A percentile compares a stretch with the other conserved stretches of the same genome.
Conservation (phyloP, 78 protist genomes). For the Emiliania huxleyi region DNA sequence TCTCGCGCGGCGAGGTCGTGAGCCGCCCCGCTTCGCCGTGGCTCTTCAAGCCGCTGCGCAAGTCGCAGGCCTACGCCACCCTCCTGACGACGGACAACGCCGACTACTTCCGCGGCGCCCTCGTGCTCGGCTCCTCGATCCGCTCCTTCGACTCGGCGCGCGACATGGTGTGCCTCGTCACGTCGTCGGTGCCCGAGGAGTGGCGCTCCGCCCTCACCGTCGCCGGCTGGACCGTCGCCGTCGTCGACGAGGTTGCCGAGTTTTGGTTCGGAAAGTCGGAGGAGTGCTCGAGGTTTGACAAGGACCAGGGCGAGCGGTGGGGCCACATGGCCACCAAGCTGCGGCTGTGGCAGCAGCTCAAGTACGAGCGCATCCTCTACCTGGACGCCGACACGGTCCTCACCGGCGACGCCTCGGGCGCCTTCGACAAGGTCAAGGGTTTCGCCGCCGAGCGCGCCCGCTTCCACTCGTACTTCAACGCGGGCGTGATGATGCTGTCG, state of each 20-base stretch:
- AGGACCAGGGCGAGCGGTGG: conserved; percentile 29
- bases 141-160: conserved; percentile 23
- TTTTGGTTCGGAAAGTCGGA: neutral
- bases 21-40: neutral
- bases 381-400: conserved; percentile 14
- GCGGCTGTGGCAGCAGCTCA: neutral
- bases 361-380: conserved; percentile 23
- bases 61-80: neutral
- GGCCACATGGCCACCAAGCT: conserved; percentile 29
- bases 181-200: neutral
- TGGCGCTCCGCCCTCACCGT: neutral
- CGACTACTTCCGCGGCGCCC: conserved; percentile 11
- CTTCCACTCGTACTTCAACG: conserved; percentile 16
- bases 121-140: conserved; percentile 24
- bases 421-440: neutral
- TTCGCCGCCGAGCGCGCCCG: neutral
- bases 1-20: neutral
- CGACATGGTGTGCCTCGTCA: neutral
- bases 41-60: neutral
- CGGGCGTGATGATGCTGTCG: neutral
- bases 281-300: neutral
- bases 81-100: neutral
- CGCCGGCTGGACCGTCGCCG: neutral
- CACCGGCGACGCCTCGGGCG: neutral
- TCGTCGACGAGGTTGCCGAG: neutral